Percentiles rank a stretch among this genome's conserved stretches.
Conservation (phyloP, 768 basidiomycete genomes). For the Xerocomellus amylosporus region DNA sequence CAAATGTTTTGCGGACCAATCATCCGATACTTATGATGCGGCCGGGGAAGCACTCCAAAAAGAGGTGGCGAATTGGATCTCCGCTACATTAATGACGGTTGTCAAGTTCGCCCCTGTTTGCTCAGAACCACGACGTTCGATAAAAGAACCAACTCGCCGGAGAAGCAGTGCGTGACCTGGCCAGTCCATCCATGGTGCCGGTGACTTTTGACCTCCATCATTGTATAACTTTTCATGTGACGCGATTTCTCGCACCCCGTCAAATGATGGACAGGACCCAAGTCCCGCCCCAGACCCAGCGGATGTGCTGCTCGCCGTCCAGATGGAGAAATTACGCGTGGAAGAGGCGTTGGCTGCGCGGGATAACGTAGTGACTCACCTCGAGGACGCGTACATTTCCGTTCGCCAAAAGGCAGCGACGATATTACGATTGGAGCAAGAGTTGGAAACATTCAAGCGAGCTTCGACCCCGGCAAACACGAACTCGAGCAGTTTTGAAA, state of each 20-base stretch:
- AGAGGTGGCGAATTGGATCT: background rate
- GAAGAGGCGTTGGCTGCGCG: slow-evolving; percentile 60
- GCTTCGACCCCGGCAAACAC: slow-evolving; percentile 21
- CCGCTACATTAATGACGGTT: background rate
- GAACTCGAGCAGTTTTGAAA: slow-evolving; percentile 3
- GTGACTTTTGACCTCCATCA: slow-evolving; percentile 3
- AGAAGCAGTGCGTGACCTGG: slow-evolving; percentile 2
- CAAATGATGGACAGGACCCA: slow-evolving; percentile 10
- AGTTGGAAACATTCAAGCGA: slow-evolving; percentile 31
- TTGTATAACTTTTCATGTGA: slow-evolving; percentile 2
- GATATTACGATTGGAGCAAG: slow-evolving; percentile 48
- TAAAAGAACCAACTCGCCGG: slow-evolving; percentile 4
- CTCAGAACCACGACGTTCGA: background rate
- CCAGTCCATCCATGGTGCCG: slow-evolving; percentile 17
- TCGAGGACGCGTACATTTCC: slow-evolving; percentile 57
- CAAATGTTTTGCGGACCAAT: too few relatives aligned
- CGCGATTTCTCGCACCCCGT: background rate
- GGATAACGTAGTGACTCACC: slow-evolving; percentile 56
- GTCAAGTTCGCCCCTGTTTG: background rate
- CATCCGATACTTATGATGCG: background rate
- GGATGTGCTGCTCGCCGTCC: slow-evolving; percentile 54
- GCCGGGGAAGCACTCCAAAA: background rate
- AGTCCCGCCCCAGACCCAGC: slow-evolving; percentile 22
- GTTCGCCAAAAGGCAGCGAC: slow-evolving; percentile 57
- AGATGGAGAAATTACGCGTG: slow-evolving; percentile 50